phyloP scores from a whole-genome alignment of 202 grass and related monocot genomes.

The Cymbopogon flexuosus region DNA sequence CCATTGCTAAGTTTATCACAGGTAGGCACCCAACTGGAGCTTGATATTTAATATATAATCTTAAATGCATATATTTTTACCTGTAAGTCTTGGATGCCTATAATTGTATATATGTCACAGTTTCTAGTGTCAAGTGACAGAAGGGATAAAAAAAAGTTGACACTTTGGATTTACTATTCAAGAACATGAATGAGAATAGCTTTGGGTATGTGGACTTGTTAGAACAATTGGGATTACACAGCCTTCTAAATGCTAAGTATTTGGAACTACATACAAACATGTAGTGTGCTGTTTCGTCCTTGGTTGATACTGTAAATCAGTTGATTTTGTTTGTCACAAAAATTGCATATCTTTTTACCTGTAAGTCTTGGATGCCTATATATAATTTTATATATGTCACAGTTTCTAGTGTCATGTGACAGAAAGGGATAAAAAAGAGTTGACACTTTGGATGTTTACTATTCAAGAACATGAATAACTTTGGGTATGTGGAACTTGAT shows the following conservation, averaged over 20 bases:
- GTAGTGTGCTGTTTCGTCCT: too few relatives aligned
- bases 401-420: background rate
- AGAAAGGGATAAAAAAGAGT: background rate
- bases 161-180: conserved; percentile 15
- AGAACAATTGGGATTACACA: background rate
- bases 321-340: background rate
- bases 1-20: conserved; percentile 14
- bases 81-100: background rate
- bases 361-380: background rate
- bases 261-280: background rate
- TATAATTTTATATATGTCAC: background rate
- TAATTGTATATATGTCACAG: background rate
- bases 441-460: background rate
- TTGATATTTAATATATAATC: conserved; percentile 15
- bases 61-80: background rate
- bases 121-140: conserved; percentile 1
- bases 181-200: background rate
- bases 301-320: background rate
- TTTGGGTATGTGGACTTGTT: background rate
- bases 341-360: background rate
- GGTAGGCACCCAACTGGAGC: background rate
- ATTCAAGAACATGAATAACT: background rate
- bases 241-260: background rate
- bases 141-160: background rate
- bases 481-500: background rate